phyloP scores from a whole-genome alignment of 2,329 filamentous ascomycete genomes.

The Aspergillus neoniger region DNA sequence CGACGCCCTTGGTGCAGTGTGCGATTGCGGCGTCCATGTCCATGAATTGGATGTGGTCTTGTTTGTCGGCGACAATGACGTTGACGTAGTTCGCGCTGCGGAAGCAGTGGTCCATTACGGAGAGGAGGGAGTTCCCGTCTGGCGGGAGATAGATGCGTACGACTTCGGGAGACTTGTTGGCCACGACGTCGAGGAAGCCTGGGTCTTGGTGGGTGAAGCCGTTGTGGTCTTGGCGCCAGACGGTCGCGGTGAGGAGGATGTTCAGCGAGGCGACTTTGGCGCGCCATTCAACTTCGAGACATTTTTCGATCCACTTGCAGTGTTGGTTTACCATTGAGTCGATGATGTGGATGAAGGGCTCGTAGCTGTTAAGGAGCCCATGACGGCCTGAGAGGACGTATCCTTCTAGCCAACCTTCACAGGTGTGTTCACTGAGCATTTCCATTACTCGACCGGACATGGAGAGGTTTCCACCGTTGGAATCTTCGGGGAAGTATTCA shows the following conservation, averaged over 20 bases:
- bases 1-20: conserved; percentile 76
- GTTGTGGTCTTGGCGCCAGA: conserved; percentile 83
- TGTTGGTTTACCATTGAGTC: conserved; percentile 86
- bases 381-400: conserved; percentile 75
- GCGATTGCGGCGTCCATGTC: conserved; percentile 70
- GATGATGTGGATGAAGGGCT: conserved; percentile 80
- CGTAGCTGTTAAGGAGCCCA: conserved; percentile 77
- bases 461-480: conserved; percentile 71
- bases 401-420: conserved; percentile 78
- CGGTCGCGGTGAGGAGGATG: conserved; percentile 74
- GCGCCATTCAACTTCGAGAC: conserved; percentile 76
- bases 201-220: conserved; percentile 82
- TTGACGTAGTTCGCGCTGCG: conserved; percentile 77
- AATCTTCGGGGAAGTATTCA: conserved; percentile 75
- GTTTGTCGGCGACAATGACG: conserved; percentile 77
- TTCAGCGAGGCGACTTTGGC: conserved; percentile 73
- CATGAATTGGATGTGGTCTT: conserved; percentile 76
- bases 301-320: conserved; percentile 84
- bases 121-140: conserved; percentile 76
- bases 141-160: conserved; percentile 80
- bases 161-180: conserved; percentile 77
- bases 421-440: conserved; percentile 79
- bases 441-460: conserved; percentile 75
- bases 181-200: conserved; percentile 76
- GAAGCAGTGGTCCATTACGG: conserved; percentile 74